Base-by-base conservation (phyloP, 495 filamentous ascomycete genomes). In the Xylaria bambusicola region DNA sequence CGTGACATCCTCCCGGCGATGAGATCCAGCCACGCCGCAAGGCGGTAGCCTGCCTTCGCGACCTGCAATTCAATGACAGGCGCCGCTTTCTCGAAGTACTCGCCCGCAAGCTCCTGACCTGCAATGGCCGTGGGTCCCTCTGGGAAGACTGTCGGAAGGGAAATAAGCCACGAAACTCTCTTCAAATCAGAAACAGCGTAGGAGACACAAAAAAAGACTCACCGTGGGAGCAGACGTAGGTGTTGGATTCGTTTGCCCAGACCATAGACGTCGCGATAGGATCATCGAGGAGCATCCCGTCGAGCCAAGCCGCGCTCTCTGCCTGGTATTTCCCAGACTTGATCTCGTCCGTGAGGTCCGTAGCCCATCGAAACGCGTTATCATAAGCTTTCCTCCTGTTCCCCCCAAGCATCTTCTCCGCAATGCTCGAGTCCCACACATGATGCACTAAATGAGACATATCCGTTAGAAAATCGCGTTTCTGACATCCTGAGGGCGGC, bases 21-120 rank as follows among this genome's bases (percentile, higher is more conserved):
- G 56, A 77, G 63, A 62, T 87, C 84, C 56, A 88, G 65, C 84
- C 79, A 88, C 20, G 77, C 78, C 7, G 81, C 85, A 51, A 90
- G 68, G 21, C 89, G 81, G 62, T 86, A 92, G 10, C 89, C 89
- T 9, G 84, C 89, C 67, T 85, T 87, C 2, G 88, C 90, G 64
- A 96, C 81, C 71, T 90, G 84, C 61, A 84, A 60, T 75, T 93
- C 84, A 40, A 94, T 77, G 45, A 88, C 80, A 18, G 80, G 82
- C 17, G 81, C 73, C 13, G 86, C 82, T 17, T 75, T 75, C 45
- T 87, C 74, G 66, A 86, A 88, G 71, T 93, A 93, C 6, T 74
- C 73, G 0, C 78, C 79, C 49, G 78, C 78, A 21, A 91, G 68
- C 65, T 91, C 88, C 63, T 82, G 69, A 6, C 79, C 81, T 2